These are phyloP conservation scores for Mycena venus DNA, from an alignment of 768 basidiomycete genomes.

Conservation along the genomic window DNA sequence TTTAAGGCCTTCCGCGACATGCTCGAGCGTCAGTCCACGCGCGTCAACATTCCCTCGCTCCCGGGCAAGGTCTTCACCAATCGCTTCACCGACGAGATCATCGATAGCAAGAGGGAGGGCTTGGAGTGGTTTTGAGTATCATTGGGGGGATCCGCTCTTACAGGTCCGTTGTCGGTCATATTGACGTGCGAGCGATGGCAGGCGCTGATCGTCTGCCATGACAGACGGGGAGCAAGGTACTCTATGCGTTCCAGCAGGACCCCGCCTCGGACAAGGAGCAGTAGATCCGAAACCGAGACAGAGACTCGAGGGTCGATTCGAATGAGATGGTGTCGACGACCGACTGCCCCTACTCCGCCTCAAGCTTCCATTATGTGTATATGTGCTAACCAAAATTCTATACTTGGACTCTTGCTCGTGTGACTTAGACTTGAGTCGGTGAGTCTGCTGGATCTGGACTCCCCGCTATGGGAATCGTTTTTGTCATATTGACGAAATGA, in stretches of 20 bases:
- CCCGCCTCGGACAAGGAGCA: constrained; percentile 90
- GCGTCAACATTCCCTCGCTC: constrained; percentile 97
- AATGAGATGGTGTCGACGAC: too few species aligned
- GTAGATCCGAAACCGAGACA: constrained; percentile 71
- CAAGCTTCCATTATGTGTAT: too few species aligned
- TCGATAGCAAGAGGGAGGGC: constrained; percentile 92
- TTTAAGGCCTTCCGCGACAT: too few species aligned
- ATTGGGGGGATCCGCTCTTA: constrained; percentile 95
- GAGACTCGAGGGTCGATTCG: neutral
- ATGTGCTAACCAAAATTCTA: too few species aligned
- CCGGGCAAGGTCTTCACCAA: constrained; percentile 99
- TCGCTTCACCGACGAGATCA: constrained; percentile 97
- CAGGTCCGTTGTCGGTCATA: constrained; percentile 66
- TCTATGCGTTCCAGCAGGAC: constrained; percentile 95
- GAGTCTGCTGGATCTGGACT: too few species aligned
- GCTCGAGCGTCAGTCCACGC: constrained; percentile 96
- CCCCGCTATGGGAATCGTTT: too few species aligned
- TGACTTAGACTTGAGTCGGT: too few species aligned
- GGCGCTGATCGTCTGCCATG: constrained; percentile 22
- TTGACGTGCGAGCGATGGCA: neutral
- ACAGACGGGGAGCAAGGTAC: constrained; percentile 95
- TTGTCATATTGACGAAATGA: too few species aligned
- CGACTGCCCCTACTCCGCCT: too few species aligned
- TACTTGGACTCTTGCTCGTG: too few species aligned
- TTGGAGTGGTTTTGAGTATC: constrained; percentile 94